These are phyloP conservation scores for Setaria italica DNA, from an alignment of 202 grass and related monocot genomes.

Conservation along the genomic window DNA sequence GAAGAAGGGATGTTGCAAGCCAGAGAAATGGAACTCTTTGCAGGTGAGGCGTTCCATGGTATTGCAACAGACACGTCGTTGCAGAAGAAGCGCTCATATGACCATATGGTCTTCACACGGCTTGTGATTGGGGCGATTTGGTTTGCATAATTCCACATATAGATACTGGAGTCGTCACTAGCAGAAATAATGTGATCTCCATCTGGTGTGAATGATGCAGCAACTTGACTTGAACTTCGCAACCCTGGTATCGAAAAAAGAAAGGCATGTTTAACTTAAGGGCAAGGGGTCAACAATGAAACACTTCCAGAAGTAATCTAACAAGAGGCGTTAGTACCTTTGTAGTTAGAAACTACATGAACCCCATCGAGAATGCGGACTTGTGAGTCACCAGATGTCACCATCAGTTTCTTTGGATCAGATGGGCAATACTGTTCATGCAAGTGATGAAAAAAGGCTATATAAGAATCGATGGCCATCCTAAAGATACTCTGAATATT, in stretches of 20 bases:
- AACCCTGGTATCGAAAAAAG: conserved; percentile 51
- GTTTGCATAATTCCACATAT: conserved; percentile 81
- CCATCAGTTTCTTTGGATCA: conserved; percentile 86
- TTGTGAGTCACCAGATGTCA: conserved; percentile 88
- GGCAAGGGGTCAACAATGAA: neutral
- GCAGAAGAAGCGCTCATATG: conserved; percentile 79
- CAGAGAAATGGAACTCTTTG: conserved; percentile 50
- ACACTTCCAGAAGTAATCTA: neutral
- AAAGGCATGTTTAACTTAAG: conserved; percentile 29
- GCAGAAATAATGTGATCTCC: conserved; percentile 87
- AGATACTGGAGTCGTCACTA: conserved; percentile 78
- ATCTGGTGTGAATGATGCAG: conserved; percentile 84
- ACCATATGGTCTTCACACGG: conserved; percentile 61
- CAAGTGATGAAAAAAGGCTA: conserved; percentile 23
- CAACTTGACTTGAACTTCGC: conserved; percentile 64
- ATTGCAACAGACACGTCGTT: conserved; percentile 65
- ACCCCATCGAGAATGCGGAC: conserved; percentile 83
- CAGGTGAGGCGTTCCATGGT: conserved; percentile 72
- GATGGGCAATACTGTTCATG: conserved; percentile 83
- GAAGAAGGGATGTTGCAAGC: conserved; percentile 46
- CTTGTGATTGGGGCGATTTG: conserved; percentile 58
- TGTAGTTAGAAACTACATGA: conserved; percentile 85
- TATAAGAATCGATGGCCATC: conserved; percentile 40
- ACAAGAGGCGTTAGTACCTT: conserved; percentile 60
- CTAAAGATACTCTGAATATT: conserved; percentile 19